phyloP scores from a whole-genome alignment of 331 rosid genomes.

The Quercus lobata region DNA sequence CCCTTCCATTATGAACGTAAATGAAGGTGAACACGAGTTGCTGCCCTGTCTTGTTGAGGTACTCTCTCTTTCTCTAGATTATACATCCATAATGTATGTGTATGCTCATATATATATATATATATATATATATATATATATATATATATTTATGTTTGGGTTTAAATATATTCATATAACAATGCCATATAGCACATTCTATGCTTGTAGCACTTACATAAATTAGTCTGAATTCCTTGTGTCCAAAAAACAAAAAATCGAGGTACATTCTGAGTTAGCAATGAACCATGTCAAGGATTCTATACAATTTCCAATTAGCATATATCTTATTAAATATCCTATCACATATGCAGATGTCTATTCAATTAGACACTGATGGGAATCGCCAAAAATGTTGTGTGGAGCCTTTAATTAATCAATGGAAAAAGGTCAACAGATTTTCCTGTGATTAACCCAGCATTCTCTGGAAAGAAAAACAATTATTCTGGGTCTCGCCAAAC shows the following conservation, averaged over 20 bases:
- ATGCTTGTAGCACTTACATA: too few relatives aligned
- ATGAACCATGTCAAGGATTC: too few relatives aligned
- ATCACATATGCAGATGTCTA: constrained; percentile 38
- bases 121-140: too few relatives aligned
- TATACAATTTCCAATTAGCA: too few relatives aligned
- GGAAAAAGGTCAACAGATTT: constrained; percentile 68
- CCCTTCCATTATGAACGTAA: constrained; percentile 73
- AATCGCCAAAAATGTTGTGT: constrained; percentile 42
- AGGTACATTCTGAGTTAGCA: too few relatives aligned
- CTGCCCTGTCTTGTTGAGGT: constrained; percentile 75
- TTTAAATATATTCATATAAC: too few relatives aligned
- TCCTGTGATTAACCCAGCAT: constrained; percentile 59
- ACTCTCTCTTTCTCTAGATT: background rate
- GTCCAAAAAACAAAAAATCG: too few relatives aligned
- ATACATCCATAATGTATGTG: too few relatives aligned
- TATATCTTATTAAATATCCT: background rate
- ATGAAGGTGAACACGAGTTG: constrained; percentile 36
- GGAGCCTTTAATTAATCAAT: constrained; percentile 33
- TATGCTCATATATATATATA: too few relatives aligned
- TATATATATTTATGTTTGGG: too few relatives aligned
- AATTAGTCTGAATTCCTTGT: too few relatives aligned
- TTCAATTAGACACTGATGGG: constrained; percentile 45
- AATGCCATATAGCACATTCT: too few relatives aligned
- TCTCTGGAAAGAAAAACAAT: constrained; percentile 64
- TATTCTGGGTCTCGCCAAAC: constrained; percentile 68